phyloP scores from a whole-genome alignment of 768 basidiomycete genomes.

The Suillus cothurnatus region DNA sequence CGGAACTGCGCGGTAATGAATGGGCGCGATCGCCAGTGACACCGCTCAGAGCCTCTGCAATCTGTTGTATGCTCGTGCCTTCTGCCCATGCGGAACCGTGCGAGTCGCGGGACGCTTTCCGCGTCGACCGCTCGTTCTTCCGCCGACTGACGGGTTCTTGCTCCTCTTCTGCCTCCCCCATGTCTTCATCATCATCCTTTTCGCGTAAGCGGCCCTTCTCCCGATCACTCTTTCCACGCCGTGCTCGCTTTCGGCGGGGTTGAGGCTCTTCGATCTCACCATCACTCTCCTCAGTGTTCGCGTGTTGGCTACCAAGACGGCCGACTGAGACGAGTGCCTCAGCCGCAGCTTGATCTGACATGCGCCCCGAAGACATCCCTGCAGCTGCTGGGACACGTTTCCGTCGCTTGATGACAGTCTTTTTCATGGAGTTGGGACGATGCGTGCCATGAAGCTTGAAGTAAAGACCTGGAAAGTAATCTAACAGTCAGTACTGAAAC shows the following conservation, averaged over 20 bases:
- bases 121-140: conserved; percentile 35
- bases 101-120: conserved; percentile 39
- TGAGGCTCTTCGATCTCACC: conserved; percentile 43
- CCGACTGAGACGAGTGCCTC: conserved; percentile 87
- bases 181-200: conserved; percentile 50
- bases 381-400: conserved; percentile 94
- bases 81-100: conserved; percentile 35
- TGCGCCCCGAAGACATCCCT: conserved; percentile 45
- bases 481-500: conserved; percentile 18
- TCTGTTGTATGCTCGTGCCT: conserved; percentile 38
- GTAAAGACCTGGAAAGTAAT: conserved; percentile 73
- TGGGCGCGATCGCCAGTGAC: conserved; percentile 33
- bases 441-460: conserved; percentile 98
- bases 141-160: conserved; percentile 21
- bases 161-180: conserved; percentile 45
- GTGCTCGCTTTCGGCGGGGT: conserved; percentile 61
- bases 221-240: conserved; percentile 41
- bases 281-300: conserved; percentile 46
- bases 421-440: conserved; percentile 98
- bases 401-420: conserved; percentile 96
- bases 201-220: conserved; percentile 39
- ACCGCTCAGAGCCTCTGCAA: conserved; percentile 31
- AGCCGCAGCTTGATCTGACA: conserved; percentile 87
- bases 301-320: conserved; percentile 43
- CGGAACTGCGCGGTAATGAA: conserved; percentile 32